Conservation (phyloP, 345 rosid genomes). For the Camelina hispida region DNA sequence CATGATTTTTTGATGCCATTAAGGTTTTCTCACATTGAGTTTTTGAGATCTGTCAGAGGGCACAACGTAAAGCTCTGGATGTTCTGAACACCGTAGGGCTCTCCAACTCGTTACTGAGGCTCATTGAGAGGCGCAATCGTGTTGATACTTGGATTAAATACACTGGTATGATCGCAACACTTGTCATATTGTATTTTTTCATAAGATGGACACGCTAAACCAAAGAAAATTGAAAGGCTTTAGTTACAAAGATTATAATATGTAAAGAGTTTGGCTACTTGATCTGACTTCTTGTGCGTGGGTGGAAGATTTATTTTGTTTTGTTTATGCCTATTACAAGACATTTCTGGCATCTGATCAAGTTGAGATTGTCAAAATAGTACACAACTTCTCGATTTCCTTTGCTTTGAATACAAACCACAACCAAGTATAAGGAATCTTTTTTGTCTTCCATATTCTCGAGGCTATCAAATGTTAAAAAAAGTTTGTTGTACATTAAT, state of each 20-base stretch:
- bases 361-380: neutral
- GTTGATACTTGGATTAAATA: constrained; percentile 90
- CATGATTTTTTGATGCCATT: neutral
- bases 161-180: constrained; percentile 69
- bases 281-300: no score
- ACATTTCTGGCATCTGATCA: neutral
- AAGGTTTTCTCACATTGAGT: neutral
- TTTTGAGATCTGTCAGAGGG: constrained; percentile 52
- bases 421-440: neutral
- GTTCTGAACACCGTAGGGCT: constrained; percentile 91
- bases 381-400: neutral
- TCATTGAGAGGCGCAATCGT: constrained; percentile 91
- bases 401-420: neutral
- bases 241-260: neutral
- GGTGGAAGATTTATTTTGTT: no score
- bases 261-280: no score
- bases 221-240: neutral
- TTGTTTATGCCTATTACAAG: constrained; percentile 3
- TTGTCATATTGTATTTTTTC: constrained; percentile 63
- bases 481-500: no score
- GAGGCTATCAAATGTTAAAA: no score
- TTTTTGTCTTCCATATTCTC: no score
- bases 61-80: constrained; percentile 90
- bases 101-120: constrained; percentile 86
- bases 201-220: constrained; percentile 60